Evolutionary conservation across 164 flowering plant genomes (phyloP), one percentile per base, ranked within the genome.

Genomic region (Buxus sempervirens): DNA sequence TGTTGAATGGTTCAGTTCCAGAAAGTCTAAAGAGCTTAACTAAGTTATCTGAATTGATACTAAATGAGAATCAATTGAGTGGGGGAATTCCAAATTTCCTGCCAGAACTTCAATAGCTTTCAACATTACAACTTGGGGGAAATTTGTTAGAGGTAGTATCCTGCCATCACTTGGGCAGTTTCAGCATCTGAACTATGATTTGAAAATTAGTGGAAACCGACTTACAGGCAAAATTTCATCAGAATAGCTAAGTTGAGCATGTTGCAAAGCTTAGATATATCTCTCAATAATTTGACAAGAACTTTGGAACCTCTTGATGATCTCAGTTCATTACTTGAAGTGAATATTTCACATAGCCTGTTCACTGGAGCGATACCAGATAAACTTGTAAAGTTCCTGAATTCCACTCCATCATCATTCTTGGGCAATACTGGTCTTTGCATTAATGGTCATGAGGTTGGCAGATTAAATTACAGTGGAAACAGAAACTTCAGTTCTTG

Each of bases 261-360:
- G 70, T 76, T 87, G 1, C 77, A 75, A 58, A 22, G 25, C 54
- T 58, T 87, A 22, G 87, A 85, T 77, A 38, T 85, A 56, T 82
- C 89, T 55, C 53, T 58, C 68, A 87, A 87, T 73, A 83, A 78
- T 68, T 70, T 87, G 54, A 78, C 86, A 6, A 87, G 91, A 27
- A 67, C 64, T 56, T 66, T 86, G 64, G 62, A 60, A 21, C 67
- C 72, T 25, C 72, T 84, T 49, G 69, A 57, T 45, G 36, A 41
- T 1, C 58, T 79, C 18, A 63, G 32, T 24, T 70, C 84, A 0
- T 69, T 83, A 54, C 7, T 63, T 12, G 58, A 54, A 48, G 14
- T 85, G 60, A 76, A 85, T 70, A 61, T 87, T 56, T 85, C 91
- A 10, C 32, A 77, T 67, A 85, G 85, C 67, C 56, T 20, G 54